A percentile compares a stretch with the other conserved stretches of the same genome.
Conservation (phyloP, 2,329 filamentous ascomycete species). For the Colletotrichum chlorophyti region DNA sequence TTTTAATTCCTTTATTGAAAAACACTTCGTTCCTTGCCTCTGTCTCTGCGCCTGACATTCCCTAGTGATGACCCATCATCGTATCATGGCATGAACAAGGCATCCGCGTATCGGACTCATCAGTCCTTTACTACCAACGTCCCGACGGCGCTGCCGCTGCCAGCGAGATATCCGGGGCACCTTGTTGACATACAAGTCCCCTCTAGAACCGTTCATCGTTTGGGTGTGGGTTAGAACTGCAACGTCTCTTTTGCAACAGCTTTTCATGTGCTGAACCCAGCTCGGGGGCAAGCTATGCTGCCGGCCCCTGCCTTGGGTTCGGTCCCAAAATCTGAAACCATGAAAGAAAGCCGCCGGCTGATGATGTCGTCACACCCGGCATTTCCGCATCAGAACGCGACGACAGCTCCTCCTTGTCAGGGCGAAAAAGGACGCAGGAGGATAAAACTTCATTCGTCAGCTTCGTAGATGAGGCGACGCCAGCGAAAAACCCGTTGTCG, state of each 20-base stretch:
- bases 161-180: neutral
- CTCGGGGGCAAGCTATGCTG: neutral
- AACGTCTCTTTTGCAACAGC: neutral
- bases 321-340: conserved; percentile 1
- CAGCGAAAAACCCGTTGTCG: neutral
- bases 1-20: too few species aligned
- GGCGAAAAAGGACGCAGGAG: too few species aligned
- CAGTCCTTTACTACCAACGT: neutral
- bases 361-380: conserved; percentile 15
- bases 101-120: conserved; percentile 17
- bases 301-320: neutral
- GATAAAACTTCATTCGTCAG: neutral
- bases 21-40: too few species aligned
- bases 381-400: conserved; percentile 18
- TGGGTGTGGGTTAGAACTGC: neutral
- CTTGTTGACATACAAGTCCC: conserved; percentile 16
- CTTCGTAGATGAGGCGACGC: conserved; percentile 15
- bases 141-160: conserved; percentile 1
- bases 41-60: too few species aligned
- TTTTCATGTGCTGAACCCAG: conserved; percentile 16
- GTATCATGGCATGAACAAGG: conserved; percentile 23
- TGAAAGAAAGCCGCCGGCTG: conserved; percentile 5
- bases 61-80: conserved; percentile 14
- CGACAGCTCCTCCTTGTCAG: conserved; percentile 9
- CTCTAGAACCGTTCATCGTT: conserved; percentile 2